These are phyloP conservation scores for Elaeis oleifera DNA, from an alignment of 202 grass and related monocot genomes.

Conservation along the genomic window DNA sequence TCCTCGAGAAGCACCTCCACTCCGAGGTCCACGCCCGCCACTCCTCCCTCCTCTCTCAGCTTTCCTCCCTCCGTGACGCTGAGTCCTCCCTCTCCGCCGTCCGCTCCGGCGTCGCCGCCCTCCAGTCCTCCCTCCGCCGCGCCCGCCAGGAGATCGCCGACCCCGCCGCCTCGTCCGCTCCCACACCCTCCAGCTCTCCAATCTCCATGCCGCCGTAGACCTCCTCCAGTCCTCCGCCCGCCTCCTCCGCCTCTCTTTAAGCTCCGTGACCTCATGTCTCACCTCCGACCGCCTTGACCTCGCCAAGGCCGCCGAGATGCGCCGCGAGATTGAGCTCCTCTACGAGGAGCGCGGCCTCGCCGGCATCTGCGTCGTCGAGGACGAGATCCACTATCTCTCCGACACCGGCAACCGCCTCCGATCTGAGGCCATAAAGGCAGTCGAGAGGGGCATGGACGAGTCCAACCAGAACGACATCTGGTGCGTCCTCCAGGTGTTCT, in stretches of 20 bases:
- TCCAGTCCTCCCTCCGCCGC: conserved; percentile 67
- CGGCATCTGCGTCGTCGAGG: conserved; percentile 74
- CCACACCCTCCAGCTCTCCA: conserved; percentile 72
- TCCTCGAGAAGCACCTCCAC: conserved; percentile 65
- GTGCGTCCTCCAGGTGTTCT: conserved; percentile 92
- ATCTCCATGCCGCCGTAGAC: conserved; percentile 74
- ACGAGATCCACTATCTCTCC: conserved; percentile 71
- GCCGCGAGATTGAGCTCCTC: conserved; percentile 73
- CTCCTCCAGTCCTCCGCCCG: conserved; percentile 78
- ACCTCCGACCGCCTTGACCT: conserved; percentile 44
- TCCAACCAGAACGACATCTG: conserved; percentile 98
- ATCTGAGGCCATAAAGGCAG: conserved; percentile 55
- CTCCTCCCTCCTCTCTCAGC: conserved; percentile 69
- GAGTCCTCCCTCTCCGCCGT: conserved; percentile 58
- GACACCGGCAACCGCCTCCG: conserved; percentile 55
- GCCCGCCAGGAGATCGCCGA: conserved; percentile 72
- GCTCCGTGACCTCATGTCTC: conserved; percentile 37
- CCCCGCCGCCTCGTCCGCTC: conserved; percentile 46
- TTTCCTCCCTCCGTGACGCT: conserved; percentile 80
- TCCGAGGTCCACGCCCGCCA: conserved; percentile 83
- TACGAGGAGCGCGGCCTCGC: conserved; percentile 81
- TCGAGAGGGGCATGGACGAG: conserved; percentile 56
- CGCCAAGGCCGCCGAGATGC: conserved; percentile 76
- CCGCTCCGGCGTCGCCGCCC: conserved; percentile 49
- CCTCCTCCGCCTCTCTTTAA: conserved; percentile 65